Evolutionary conservation across 305 asterid genomes (phyloP), one percentile per base, ranked within the genome.

Genomic region (Coffea humblotiana): DNA sequence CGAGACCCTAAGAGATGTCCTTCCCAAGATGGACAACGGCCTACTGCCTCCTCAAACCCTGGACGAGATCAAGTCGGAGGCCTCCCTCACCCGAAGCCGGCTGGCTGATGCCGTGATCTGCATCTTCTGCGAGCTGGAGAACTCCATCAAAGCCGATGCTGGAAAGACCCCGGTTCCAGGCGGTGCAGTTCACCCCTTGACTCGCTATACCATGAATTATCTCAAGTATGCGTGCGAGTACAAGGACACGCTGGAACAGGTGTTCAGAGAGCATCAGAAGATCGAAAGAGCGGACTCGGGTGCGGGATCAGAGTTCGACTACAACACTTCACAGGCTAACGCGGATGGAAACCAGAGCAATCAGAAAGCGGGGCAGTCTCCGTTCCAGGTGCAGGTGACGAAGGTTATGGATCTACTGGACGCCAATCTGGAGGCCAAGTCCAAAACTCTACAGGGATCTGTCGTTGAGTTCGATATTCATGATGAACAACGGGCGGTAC

Each of bases 401-500:
- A 94, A 81, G 67, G 88, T 89, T 14, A 92, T 94, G 94, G 97
- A 94, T 48, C 74, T 94, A 43, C 84, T 94, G 74, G 92, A 91
- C 11, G 72, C 88, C 0, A 92, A 91, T 78, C 86, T 96, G n/a
- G 97, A 92, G 4, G 90, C 88, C 0, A 96, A 94, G 80, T 89
- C 99, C 2, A 90, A 90, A 88, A 80, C 89, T 88, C 8, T 96
- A 96, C 88, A 94, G 81, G 72, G 99, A 96, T 81, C 79, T 82
- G 0, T 82, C 99, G 0, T 23, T 96, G 74, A 89, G 91, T 83
- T 87, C 92, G 23, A 96, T 96, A 2, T 96, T 96, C 93, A 85
- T 96, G 98, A 96, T 96, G 99, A 96, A 96, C 93, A 96, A 96
- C 60, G 97, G 98, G 15, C 82, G 99, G 25, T 94, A 91, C 89